Evolutionary conservation across 768 basidiomycete species (phyloP).

Genomic region (Serendipita sp.): DNA sequence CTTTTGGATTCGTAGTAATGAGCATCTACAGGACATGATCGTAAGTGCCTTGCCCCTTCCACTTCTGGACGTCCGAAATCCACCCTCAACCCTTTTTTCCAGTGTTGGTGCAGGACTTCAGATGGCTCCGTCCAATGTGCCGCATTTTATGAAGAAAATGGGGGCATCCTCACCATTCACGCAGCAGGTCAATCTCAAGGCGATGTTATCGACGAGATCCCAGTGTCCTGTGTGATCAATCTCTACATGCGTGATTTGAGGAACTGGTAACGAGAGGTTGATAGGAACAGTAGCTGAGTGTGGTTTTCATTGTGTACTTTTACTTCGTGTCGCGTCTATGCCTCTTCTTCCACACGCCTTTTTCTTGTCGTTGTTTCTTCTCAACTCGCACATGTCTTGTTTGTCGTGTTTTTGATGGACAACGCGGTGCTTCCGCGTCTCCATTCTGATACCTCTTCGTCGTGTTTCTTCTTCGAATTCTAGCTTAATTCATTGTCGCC

Average conservation of each 20-base stretch:
- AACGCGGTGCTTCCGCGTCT: neutral
- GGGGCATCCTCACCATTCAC: constrained; percentile 2
- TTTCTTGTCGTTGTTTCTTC: neutral
- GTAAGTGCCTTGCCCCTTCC: neutral
- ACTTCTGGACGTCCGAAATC: neutral
- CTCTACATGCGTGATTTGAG: neutral
- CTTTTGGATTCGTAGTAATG: constrained; percentile 2
- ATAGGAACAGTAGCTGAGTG: no score
- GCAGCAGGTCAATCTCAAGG: neutral
- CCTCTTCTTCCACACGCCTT: neutral
- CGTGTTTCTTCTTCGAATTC: neutral
- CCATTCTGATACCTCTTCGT: neutral
- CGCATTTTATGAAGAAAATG: constrained; percentile 1
- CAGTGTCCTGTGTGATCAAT: neutral
- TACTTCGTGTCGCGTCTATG: neutral
- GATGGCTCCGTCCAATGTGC: neutral
- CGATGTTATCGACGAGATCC: constrained; percentile 5
- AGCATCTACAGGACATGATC: constrained; percentile 4
- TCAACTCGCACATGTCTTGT: constrained; percentile 1
- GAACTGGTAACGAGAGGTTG: neutral
- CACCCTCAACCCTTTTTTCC: neutral
- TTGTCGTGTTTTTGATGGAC: neutral
- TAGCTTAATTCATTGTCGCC: neutral
- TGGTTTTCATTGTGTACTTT: no score
- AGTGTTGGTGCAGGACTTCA: neutral